Evolutionary conservation across 495 filamentous ascomycete species (phyloP).

Genomic region (Talaromyces trachyspermus): DNA sequence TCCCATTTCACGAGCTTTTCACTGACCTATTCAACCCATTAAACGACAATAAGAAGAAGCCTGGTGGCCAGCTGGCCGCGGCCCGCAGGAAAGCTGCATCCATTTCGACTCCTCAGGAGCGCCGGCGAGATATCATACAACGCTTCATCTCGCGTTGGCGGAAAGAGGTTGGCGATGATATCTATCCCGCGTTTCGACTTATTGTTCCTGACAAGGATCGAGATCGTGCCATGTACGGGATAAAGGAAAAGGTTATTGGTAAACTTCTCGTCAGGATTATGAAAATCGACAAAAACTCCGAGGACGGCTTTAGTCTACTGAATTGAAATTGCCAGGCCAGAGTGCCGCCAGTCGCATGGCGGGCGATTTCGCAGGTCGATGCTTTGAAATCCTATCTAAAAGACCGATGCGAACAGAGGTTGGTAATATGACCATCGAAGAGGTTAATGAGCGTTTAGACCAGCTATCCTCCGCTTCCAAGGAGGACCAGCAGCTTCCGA

Average conservation of each 20-base stretch:
- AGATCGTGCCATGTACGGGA: conserved; percentile 85
- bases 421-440: conserved; percentile 74
- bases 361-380: conserved; percentile 86
- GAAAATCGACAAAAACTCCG: conserved; percentile 86
- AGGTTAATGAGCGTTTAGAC: conserved; percentile 86
- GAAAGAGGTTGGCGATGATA: conserved; percentile 78
- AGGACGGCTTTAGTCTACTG: conserved; percentile 75
- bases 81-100: conserved; percentile 46
- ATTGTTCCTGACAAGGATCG: conserved; percentile 93
- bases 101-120: conserved; percentile 69
- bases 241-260: conserved; percentile 88
- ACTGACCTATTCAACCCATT: conserved; percentile 77
- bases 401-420: conserved; percentile 65
- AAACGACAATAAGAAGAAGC: conserved; percentile 73
- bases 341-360: conserved; percentile 55
- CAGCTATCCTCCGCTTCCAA: conserved; percentile 64
- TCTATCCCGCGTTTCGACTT: conserved; percentile 87
- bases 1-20: conserved; percentile 79
- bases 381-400: conserved; percentile 80
- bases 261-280: conserved; percentile 83
- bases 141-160: conserved; percentile 87
- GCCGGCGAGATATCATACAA: conserved; percentile 77
- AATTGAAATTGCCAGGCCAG: conserved; percentile 87
- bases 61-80: conserved; percentile 41
- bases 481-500: conserved; percentile 73